Evolutionary conservation across 139 green algal genomes (phyloP).

Genomic region (Microglena sp.): DNA sequence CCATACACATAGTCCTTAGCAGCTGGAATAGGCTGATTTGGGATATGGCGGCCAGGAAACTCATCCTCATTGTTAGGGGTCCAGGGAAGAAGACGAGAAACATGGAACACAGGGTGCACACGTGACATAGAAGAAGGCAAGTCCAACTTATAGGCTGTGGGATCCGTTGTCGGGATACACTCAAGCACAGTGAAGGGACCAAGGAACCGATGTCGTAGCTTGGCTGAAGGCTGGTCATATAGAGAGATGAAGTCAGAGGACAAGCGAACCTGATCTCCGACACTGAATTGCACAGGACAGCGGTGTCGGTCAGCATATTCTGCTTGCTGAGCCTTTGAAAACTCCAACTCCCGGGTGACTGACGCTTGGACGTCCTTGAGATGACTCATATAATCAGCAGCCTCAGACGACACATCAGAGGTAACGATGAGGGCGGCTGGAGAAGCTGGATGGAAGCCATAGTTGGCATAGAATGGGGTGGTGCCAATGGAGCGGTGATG

Average conservation of each 20-base stretch:
- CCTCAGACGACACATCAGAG: background rate
- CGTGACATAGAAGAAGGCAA: slow-evolving; percentile 1
- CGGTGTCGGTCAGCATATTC: slow-evolving; percentile 4
- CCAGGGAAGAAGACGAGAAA: slow-evolving; percentile 15
- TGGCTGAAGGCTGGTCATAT: slow-evolving; percentile 1
- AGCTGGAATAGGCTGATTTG: background rate
- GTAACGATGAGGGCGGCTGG: background rate
- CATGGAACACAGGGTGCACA: slow-evolving; percentile 15
- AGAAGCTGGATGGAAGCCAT: slow-evolving; percentile 3
- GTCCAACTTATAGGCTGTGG: slow-evolving; percentile 11
- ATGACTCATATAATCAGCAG: background rate
- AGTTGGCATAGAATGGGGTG: slow-evolving; percentile 10
- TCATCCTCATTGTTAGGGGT: background rate
- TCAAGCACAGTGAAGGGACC: slow-evolving; percentile 16
- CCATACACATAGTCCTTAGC: slow-evolving; percentile 4
- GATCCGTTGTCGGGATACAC: slow-evolving; percentile 12
- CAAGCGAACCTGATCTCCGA: slow-evolving; percentile 13
- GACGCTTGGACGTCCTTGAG: slow-evolving; percentile 11
- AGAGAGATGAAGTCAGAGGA: slow-evolving; percentile 14
- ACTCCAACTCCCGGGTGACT: background rate
- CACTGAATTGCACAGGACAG: slow-evolving; percentile 11
- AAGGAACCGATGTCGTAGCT: slow-evolving; percentile 11
- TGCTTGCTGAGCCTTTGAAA: background rate
- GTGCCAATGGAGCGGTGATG: background rate
- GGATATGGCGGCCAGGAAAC: slow-evolving; percentile 3